Conservation (phyloP, 176 grass and related monocot species). For the Echinochloa phyllopogon region DNA sequence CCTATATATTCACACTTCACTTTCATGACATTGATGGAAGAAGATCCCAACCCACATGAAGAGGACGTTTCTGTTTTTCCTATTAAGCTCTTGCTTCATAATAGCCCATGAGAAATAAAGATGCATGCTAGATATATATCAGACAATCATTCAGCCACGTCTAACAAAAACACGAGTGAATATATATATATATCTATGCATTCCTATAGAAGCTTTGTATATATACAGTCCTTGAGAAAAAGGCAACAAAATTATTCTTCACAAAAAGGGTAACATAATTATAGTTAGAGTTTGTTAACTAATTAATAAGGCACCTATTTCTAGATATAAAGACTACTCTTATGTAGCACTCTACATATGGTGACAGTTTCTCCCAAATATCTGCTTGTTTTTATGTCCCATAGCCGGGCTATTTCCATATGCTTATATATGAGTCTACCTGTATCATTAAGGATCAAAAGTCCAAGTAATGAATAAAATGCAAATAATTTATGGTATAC, state of each 20-base stretch:
- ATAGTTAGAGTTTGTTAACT: too few species aligned
- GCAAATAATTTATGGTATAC: not conserved
- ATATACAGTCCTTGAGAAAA: not conserved
- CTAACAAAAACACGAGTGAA: not conserved
- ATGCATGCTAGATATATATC: not conserved
- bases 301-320: too few species aligned
- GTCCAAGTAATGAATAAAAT: not conserved
- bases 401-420: not conserved
- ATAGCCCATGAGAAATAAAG: not conserved
- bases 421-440: not conserved
- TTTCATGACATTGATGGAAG: conserved; percentile 33
- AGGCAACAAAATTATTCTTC: not conserved
- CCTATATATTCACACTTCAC: conserved; percentile 44
- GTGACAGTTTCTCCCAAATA: not conserved
- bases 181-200: not conserved
- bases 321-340: too few species aligned
- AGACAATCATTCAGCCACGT: not conserved
- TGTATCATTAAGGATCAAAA: not conserved
- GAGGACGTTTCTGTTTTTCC: not conserved
- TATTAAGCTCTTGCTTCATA: not conserved
- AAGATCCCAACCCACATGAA: conserved; percentile 14
- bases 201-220: not conserved
- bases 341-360: not conserved
- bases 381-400: not conserved
- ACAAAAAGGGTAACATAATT: too few species aligned